Evolutionary conservation across 495 filamentous ascomycete species (phyloP).

Genomic region (Neurospora sp.): DNA sequence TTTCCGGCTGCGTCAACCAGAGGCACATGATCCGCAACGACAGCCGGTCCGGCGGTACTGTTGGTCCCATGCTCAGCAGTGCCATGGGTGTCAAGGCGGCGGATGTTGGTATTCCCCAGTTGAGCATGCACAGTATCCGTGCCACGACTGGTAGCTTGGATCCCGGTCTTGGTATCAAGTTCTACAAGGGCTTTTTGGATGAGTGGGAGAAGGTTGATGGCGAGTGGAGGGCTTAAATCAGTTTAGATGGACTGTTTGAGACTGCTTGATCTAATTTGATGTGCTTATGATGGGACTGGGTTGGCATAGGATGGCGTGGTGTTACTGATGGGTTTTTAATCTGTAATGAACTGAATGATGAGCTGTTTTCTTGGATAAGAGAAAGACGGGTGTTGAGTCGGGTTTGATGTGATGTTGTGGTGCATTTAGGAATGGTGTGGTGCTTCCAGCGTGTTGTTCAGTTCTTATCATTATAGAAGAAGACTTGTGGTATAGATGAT

Average conservation of each 20-base stretch:
- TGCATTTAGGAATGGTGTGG: background rate
- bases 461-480: background rate
- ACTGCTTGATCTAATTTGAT: background rate
- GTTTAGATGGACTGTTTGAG: background rate
- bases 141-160: slow-evolving; percentile 82
- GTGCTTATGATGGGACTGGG: background rate
- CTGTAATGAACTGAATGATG: background rate
- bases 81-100: slow-evolving; percentile 76
- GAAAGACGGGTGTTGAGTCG: background rate
- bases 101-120: slow-evolving; percentile 84
- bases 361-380: background rate
- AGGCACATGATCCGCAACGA: slow-evolving; percentile 95
- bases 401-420: background rate
- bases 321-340: background rate
- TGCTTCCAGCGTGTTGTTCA: background rate
- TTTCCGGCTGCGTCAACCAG: slow-evolving; percentile 60
- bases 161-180: slow-evolving; percentile 76
- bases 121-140: slow-evolving; percentile 91
- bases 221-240: slow-evolving; percentile 48
- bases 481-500: background rate
- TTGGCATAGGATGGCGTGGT: background rate
- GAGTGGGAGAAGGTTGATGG: slow-evolving; percentile 77
- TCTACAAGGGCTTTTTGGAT: slow-evolving; percentile 87
- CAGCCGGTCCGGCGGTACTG: slow-evolving; percentile 75
- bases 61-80: slow-evolving; percentile 82